These are phyloP conservation scores for Oidiodendron maius DNA, from an alignment of 495 filamentous ascomycete species.

Conservation along the genomic window DNA sequence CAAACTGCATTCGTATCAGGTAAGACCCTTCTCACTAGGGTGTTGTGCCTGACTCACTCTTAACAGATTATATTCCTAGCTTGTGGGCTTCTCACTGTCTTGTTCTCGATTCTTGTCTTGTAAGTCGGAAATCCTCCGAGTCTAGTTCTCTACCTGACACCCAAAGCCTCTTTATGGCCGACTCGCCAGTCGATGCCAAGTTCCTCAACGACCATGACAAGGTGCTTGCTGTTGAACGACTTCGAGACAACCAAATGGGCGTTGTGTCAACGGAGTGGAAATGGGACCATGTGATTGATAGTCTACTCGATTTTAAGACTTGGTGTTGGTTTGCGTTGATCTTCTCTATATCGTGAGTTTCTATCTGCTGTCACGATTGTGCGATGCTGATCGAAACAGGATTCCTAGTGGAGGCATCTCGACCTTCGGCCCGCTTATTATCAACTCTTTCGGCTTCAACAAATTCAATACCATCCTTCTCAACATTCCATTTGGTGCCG, in stretches of 20 bases:
- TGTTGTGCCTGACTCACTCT: too few species aligned
- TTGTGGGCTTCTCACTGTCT: conserved; percentile 46
- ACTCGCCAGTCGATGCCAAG: conserved; percentile 49
- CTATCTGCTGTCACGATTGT: too few species aligned
- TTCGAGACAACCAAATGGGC: conserved; percentile 62
- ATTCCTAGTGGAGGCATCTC: too few species aligned
- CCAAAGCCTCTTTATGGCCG: conserved; percentile 45
- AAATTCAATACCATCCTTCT: conserved; percentile 51
- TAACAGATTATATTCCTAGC: conserved; percentile 48
- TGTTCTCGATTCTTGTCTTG: conserved; percentile 38
- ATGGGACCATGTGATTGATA: conserved; percentile 58
- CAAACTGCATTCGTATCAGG: too few species aligned
- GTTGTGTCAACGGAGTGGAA: conserved; percentile 52
- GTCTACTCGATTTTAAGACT: conserved; percentile 57
- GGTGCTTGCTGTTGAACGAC: conserved; percentile 30
- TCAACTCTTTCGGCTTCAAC: conserved; percentile 50
- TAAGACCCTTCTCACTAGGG: too few species aligned
- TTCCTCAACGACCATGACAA: conserved; percentile 52
- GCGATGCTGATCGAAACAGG: too few species aligned
- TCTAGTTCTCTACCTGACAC: background rate
- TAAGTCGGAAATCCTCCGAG: conserved; percentile 14
- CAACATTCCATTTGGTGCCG: conserved; percentile 55
- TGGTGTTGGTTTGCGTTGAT: too few species aligned
- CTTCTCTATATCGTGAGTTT: too few species aligned
- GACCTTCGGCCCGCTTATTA: too few species aligned